Base-by-base conservation (phyloP, 371 early-diverging fungal genomes). In the Mortierella sp. region DNA sequence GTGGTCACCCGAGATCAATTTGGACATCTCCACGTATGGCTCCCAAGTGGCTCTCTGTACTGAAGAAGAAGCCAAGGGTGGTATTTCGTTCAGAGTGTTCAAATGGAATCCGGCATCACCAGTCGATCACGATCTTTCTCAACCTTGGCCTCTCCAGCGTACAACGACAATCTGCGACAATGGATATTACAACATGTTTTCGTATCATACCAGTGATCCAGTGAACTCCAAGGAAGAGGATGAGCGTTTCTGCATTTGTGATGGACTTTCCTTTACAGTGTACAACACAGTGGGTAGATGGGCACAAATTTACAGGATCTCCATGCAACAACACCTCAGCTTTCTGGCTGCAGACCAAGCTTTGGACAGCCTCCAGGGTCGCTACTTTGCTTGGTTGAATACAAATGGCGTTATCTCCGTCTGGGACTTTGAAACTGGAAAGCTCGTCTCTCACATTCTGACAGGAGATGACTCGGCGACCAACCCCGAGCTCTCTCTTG, bases 371-470 rank as follows among this genome's bases (percentile, higher is more conserved):
- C 19, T 64, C 14, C 52, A 50, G 7, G 58, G 58, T 0, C 42
- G 65, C 0, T 52, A 43, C 46, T 52, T 58, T 31, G 50, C 38
- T 23, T 64, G 58, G 58, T 34, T 43, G 5, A 58, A 58, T n/a
- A 19, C 3, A 30, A 45, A 38, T n/a, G 58, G 58, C n/a, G 31
- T 64, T 1, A 42, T 51, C 10, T 45, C 58, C 9, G 34, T 64
- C 13, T 64, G 57, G 65, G 38, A 64, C n/a, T 43, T 58, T 26
- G 58, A 58, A 24, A 58, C 65, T 3, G 58, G 65, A 13, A 64
- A 51, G 53, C 19, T 50, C n/a, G 39, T 58, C 1, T 58, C 58
- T 14, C 39, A 58, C 14, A 50, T 64, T n/a, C 21, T 13, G 18
- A 21, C 48, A 18, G 43, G 30, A 2, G 49, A 45, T 18, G 45